Base-by-base conservation (phyloP, 2,329 filamentous ascomycete species). In the Onygenales sp. region DNA sequence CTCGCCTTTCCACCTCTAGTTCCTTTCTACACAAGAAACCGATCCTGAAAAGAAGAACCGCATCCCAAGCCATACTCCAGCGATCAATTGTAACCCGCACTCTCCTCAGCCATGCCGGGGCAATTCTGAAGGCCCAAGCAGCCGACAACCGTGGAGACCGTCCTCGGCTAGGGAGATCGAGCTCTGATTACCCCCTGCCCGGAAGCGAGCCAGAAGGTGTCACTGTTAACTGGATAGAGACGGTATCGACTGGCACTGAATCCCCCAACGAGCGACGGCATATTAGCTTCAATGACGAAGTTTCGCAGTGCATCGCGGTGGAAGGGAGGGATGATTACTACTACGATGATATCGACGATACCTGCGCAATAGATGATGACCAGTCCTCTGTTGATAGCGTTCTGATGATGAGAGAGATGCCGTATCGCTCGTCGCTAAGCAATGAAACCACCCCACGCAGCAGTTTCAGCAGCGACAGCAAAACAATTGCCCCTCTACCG, bases 241-340 rank as follows among this genome's bases (percentile, higher is more conserved):
- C 78, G 9, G 78, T 82, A 6, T 86, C 87, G 0, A 95, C 90
- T 0, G 87, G 86, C 62, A 76, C 69, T 77, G 84, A 65, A 70
- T 89, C 81, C 2, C 80, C 81, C 4, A 76, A 54, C 71, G 81
- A 74, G 70, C 80, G 83, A 63, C 90, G 85, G 56, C 92, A 95
- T 67, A 97, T 98, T 59, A 88, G 95, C 64, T 98, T 98, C 69
- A 93, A 96, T 65, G 88, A 96, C 65, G 87, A 92, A 71, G 93
- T 98, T 2, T 85, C 91, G 67, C 92, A 97, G 67, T 96, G 91
- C 67, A 96, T 96, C 59, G 93, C 93, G 6, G 82, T 98, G 34
- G 91, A 97, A 36, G 79, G 83, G 61, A 94, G 94, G 3, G 61
- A 61, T 42, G 67, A 70, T 34, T 65, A 66, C 17, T 70, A 68